A percentile compares a stretch with the other conserved stretches of the same genome.
Conservation (phyloP, 176 grass and related monocot genomes). For the Bothriochloa decipiens region DNA sequence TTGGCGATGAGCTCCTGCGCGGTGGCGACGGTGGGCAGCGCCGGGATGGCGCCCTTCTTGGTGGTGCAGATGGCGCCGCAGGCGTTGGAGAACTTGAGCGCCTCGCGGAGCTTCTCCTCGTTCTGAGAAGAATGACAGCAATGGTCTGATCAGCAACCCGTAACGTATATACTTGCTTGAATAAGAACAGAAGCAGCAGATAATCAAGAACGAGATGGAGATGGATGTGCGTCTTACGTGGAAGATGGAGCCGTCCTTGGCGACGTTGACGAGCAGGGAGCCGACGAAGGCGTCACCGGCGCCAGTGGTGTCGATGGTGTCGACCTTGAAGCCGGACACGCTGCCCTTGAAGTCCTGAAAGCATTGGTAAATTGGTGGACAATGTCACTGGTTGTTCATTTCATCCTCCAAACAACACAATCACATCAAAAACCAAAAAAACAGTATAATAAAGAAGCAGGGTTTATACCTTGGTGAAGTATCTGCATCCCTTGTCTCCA, state of each 20-base stretch:
- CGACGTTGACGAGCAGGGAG: slow-evolving; percentile 66
- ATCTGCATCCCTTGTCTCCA: slow-evolving; percentile 86
- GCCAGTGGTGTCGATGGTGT: slow-evolving; percentile 83
- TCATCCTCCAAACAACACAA: too few species aligned
- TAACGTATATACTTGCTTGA: too few species aligned
- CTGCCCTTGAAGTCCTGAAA: slow-evolving; percentile 77
- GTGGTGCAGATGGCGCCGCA: slow-evolving; percentile 89
- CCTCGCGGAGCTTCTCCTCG: slow-evolving; percentile 84
- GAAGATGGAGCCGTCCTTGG: slow-evolving; percentile 53
- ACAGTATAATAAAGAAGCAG: accelerated
- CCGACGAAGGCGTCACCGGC: slow-evolving; percentile 94
- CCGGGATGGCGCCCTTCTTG: slow-evolving; percentile 88
- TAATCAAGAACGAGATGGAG: too few species aligned
- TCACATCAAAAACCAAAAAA: neutral
- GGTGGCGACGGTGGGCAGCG: slow-evolving; percentile 62
- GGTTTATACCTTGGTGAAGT: slow-evolving; percentile 52
- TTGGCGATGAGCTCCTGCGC: slow-evolving; percentile 57
- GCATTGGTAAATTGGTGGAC: too few species aligned
- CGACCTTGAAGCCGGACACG: slow-evolving; percentile 62
- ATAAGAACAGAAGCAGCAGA: too few species aligned
- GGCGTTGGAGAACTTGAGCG: slow-evolving; percentile 76
- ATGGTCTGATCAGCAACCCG: too few species aligned
- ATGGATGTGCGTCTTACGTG: too few species aligned
- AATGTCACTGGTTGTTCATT: too few species aligned
- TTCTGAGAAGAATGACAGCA: too few species aligned